Evolutionary conservation across 257 asterid genomes (phyloP), one percentile per base, ranked within the genome.

Genomic region (Nicotiana obtusifolia): DNA sequence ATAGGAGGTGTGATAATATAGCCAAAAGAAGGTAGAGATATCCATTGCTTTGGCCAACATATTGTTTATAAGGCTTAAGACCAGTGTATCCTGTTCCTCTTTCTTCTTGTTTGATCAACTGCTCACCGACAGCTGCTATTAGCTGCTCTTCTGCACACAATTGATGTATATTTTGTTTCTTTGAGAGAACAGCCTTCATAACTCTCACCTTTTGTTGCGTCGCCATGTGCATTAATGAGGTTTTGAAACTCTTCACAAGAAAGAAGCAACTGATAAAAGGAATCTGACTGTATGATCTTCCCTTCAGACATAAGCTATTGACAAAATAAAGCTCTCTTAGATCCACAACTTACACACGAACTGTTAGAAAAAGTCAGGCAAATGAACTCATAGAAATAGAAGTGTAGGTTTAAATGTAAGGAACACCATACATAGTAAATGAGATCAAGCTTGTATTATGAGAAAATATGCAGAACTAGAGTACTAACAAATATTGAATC

Each of bases 231-330:
- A 68, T 85, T 59, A 73, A 95, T 89, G 82, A 95, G 97, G 62
- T 90, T 86, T 7, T 82, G 91, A 73, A 95, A 95, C 52, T 92
- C 94, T 87, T 88, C 89, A 85, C 99, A 87, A n/a, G 91, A 85
- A 22, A 60, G 83, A 35, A 93, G 87, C 87, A 95, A 60, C 78
- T 91, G 87, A 64, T 89, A 62, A 76, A 90, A 90, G 20, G 97
- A 88, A 77, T 92, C 97, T 56, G 89, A 90, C 71, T 88, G 86
- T 82, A 88, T 80, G 81, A 95, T 89, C 84, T 89, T 89, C 56
- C 98, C 98, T 78, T 90, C 90, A 76, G 92, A 89, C 91, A 95
- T 87, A 82, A 93, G 87, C 99, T 95, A 90, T 82, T 26, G 52
- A 85, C 78, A 86, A 76, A 64, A 35, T 13, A 11, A 61, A 44